Percentiles rank a stretch among this genome's conserved stretches.
phyloP scores from a whole-genome alignment of 139 green algal species.

The Nannochloris sp. region DNA sequence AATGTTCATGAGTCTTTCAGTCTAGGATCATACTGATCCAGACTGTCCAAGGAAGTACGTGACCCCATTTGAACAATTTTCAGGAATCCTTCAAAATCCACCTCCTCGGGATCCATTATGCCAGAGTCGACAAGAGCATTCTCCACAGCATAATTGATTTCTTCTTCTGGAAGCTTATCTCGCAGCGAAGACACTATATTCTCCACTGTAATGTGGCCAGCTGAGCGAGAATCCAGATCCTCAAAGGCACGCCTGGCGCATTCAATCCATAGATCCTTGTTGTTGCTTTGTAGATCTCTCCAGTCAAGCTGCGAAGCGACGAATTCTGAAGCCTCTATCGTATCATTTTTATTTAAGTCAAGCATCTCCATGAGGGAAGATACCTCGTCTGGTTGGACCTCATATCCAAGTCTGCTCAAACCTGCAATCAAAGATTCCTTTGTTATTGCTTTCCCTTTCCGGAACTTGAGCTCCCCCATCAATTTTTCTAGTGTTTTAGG shows the following conservation, averaged over 20 bases:
- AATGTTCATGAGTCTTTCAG: background rate
- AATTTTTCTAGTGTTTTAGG: conserved; percentile 18
- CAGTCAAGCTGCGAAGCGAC: conserved; percentile 46
- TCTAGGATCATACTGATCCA: conserved; percentile 38
- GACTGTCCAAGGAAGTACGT: conserved; percentile 26
- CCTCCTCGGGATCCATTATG: conserved; percentile 42
- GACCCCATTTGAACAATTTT: conserved; percentile 38
- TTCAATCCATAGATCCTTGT: conserved; percentile 63
- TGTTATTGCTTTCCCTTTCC: conserved; percentile 10
- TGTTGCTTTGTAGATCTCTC: conserved; percentile 26
- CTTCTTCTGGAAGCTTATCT: conserved; percentile 61
- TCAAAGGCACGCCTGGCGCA: conserved; percentile 54
- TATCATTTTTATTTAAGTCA: conserved; percentile 24
- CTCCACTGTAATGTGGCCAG: conserved; percentile 37
- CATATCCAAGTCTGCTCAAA: conserved; percentile 44
- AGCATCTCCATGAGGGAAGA: conserved; percentile 35
- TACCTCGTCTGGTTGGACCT: conserved; percentile 35
- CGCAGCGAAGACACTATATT: conserved; percentile 48
- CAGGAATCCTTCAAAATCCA: conserved; percentile 74
- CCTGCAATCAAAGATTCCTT: conserved; percentile 39
- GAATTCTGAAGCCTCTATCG: conserved; percentile 22
- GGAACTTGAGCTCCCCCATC: conserved; percentile 30
- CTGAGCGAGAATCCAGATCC: conserved; percentile 44
- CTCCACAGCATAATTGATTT: conserved; percentile 69
- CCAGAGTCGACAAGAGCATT: conserved; percentile 64